Evolutionary conservation across 768 basidiomycete species (phyloP).

Genomic region (Suillus subalutaceus): DNA sequence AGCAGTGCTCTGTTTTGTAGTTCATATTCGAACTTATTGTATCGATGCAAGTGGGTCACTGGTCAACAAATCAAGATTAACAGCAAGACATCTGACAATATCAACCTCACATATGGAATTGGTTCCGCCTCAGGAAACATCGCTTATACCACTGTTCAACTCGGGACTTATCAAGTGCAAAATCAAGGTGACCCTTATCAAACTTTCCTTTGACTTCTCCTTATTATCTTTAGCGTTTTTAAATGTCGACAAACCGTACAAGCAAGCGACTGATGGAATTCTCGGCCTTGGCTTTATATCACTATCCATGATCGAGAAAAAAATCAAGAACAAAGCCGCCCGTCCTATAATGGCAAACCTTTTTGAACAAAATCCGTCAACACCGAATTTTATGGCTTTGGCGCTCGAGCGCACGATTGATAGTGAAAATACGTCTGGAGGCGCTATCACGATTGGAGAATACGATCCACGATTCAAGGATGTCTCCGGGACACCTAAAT

Average conservation of each 20-base stretch:
- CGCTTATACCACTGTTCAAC: slow-evolving; percentile 36
- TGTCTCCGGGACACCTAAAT: slow-evolving; percentile 33
- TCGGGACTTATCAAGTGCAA: slow-evolving; percentile 37
- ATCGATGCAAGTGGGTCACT: slow-evolving; percentile 22
- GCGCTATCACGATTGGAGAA: slow-evolving; percentile 45
- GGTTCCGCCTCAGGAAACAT: slow-evolving; percentile 41
- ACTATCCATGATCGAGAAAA: slow-evolving; percentile 26
- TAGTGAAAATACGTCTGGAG: slow-evolving; percentile 42
- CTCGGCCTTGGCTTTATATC: slow-evolving; percentile 31
- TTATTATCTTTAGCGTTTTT: slow-evolving; percentile 21
- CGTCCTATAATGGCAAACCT: slow-evolving; percentile 44
- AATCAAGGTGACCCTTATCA: slow-evolving; percentile 19
- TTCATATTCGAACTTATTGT: not conserved
- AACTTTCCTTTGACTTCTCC: not conserved
- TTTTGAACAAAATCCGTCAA: slow-evolving; percentile 36
- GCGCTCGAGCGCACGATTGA: slow-evolving; percentile 45
- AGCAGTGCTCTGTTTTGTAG: not conserved
- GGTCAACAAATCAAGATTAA: slow-evolving; percentile 28
- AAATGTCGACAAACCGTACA: slow-evolving; percentile 20
- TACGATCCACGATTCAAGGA: slow-evolving; percentile 39
- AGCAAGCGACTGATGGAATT: slow-evolving; percentile 25
- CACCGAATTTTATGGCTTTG: slow-evolving; percentile 44
- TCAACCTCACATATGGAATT: slow-evolving; percentile 40
- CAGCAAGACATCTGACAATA: slow-evolving; percentile 32
- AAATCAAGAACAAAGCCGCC: slow-evolving; percentile 14